Percentiles rank a stretch among this genome's conserved stretches.
Conservation (phyloP, 441 rosid species). For the Omphalea diandra region DNA sequence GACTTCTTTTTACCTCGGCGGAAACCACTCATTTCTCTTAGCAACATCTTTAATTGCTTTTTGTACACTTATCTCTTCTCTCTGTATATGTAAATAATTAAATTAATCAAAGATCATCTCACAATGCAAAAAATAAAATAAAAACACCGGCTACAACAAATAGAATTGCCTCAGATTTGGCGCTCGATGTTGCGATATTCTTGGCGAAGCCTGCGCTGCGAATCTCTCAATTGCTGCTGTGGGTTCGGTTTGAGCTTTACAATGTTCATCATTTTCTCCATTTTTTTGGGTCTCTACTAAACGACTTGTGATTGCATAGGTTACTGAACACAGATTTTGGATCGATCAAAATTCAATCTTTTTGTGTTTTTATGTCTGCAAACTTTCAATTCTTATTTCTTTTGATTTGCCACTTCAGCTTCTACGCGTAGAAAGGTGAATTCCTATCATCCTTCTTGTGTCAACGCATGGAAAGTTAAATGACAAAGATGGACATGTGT, state of each 20-base stretch:
- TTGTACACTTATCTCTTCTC: slow-evolving; percentile 80
- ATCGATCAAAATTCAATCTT: slow-evolving; percentile 8
- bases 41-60: slow-evolving; percentile 91
- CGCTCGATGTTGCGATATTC: slow-evolving; percentile 89
- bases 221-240: slow-evolving; percentile 73
- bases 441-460: no score
- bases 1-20: no score
- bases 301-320: neutral
- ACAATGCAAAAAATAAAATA: no score
- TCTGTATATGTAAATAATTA: slow-evolving; percentile 90
- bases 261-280: slow-evolving; percentile 71
- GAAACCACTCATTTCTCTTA: slow-evolving; percentile 84
- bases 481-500: no score
- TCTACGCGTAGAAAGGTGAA: no score
- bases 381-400: no score
- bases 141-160: slow-evolving; percentile 5
- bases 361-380: neutral
- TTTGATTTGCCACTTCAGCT: no score
- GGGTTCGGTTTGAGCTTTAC: slow-evolving; percentile 82
- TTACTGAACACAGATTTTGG: no score
- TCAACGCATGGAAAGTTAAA: no score
- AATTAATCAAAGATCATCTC: no score
- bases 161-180: slow-evolving; percentile 65
- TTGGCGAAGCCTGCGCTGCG: slow-evolving; percentile 87
- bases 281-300: neutral